These are phyloP conservation scores for Huntiella bhutanensis DNA, from an alignment of 2,329 filamentous ascomycete genomes.

Conservation along the genomic window DNA sequence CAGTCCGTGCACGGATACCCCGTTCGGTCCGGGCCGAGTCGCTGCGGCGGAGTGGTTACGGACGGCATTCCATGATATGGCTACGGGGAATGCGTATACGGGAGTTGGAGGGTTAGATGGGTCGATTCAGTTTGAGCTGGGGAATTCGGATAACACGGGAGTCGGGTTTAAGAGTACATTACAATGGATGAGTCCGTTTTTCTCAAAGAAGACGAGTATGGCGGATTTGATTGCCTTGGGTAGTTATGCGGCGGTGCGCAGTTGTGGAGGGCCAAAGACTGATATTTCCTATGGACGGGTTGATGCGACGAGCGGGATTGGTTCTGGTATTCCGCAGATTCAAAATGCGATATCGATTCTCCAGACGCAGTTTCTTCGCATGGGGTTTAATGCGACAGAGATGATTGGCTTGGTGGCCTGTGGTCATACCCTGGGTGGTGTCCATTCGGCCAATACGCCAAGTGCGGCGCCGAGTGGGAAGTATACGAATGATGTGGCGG, in stretches of 20 bases:
- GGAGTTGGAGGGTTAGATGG: slow-evolving; percentile 36
- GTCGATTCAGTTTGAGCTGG: slow-evolving; percentile 40
- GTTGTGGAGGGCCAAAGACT: slow-evolving; percentile 37
- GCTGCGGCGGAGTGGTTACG: slow-evolving; percentile 44
- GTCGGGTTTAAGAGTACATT: slow-evolving; percentile 35
- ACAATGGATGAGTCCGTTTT: slow-evolving; percentile 32
- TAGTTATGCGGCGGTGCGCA: slow-evolving; percentile 37
- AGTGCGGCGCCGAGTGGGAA: slow-evolving; percentile 29
- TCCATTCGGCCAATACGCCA: slow-evolving; percentile 35
- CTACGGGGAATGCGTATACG: slow-evolving; percentile 29
- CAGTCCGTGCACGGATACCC: slow-evolving; percentile 35
- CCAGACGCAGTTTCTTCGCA: slow-evolving; percentile 33
- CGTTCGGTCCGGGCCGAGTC: slow-evolving; percentile 33
- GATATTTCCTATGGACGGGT: slow-evolving; percentile 33
- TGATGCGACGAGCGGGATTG: slow-evolving; percentile 31
- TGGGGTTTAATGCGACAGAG: slow-evolving; percentile 35
- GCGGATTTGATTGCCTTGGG: slow-evolving; percentile 40
- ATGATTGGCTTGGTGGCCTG: slow-evolving; percentile 44
- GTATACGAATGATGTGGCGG: slow-evolving; percentile 23
- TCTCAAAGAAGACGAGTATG: slow-evolving; percentile 31
- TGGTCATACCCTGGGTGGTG: slow-evolving; percentile 41
- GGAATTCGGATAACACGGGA: slow-evolving; percentile 35
- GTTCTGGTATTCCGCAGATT: slow-evolving; percentile 34
- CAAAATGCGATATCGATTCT: slow-evolving; percentile 35
- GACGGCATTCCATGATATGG: slow-evolving; percentile 43